phyloP scores from a whole-genome alignment of 2,329 filamentous ascomycete genomes.

The Penicillium sp. region DNA sequence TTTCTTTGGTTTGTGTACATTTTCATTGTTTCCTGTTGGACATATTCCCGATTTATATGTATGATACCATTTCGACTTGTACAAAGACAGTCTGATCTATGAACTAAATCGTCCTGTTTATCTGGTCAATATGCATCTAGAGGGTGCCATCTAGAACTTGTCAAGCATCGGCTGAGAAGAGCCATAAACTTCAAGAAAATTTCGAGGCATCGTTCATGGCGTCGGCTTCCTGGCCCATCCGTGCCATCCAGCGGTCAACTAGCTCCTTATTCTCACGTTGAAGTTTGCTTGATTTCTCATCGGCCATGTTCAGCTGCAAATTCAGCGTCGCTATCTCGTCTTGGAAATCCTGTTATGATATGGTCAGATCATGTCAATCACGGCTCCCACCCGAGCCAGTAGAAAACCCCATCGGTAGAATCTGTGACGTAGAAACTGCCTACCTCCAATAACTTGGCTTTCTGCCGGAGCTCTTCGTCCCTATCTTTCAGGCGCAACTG shows the following conservation, averaged over 20 bases:
- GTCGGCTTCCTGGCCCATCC: slow-evolving; percentile 81
- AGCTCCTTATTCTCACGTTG: slow-evolving; percentile 83
- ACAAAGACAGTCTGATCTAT: slow-evolving; percentile 5
- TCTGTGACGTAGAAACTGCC: slow-evolving; percentile 15
- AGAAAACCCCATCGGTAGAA: not conserved
- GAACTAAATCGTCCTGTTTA: not conserved
- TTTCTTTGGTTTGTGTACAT: slow-evolving; percentile 21
- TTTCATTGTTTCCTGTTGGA: slow-evolving; percentile 17
- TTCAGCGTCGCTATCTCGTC: slow-evolving; percentile 89
- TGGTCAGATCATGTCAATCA: slow-evolving; percentile 8
- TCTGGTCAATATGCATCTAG: not conserved
- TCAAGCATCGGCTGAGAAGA: not conserved
- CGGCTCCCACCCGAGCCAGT: not conserved
- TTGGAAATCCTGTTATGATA: slow-evolving; percentile 68
- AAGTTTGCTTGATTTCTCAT: slow-evolving; percentile 70
- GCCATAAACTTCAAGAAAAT: slow-evolving; percentile 37
- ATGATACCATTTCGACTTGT: slow-evolving; percentile 22
- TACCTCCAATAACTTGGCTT: slow-evolving; percentile 78
- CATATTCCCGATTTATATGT: slow-evolving; percentile 16
- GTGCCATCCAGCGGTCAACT: slow-evolving; percentile 85
- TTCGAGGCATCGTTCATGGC: slow-evolving; percentile 69
- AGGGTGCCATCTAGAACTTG: not conserved
- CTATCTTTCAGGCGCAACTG: slow-evolving; percentile 70
- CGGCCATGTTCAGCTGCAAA: slow-evolving; percentile 81
- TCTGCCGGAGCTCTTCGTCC: slow-evolving; percentile 80